Evolutionary conservation across 805 yeast species (phyloP), one percentile per base, ranked within the genome.

Genomic region (Wickerhamomyces pijperi): DNA sequence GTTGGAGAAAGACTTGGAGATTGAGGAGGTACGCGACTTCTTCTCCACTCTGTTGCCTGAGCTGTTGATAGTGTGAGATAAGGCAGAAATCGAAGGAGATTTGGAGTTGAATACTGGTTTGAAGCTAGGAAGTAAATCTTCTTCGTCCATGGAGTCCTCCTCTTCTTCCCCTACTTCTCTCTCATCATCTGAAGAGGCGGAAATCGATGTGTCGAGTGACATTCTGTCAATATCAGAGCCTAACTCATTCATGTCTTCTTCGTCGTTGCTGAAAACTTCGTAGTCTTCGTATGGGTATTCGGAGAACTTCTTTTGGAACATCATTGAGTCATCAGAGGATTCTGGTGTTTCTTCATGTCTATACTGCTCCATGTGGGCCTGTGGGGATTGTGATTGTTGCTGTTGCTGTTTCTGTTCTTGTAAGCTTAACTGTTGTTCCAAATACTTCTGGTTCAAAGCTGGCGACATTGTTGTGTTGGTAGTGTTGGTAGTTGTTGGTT

Each of bases 171-270:
- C n/a, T n/a, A n/a, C n/a, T n/a, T n/a, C n/a, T n/a, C n/a, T n/a
- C n/a, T n/a, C n/a, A n/a, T n/a, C n/a, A n/a, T n/a, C 35, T 13
- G 32, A 28, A 28, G 32, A 15, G 14, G n/a, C 16, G 32, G 32
- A 21, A 7, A 21, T 21, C 12, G 50, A 47, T 31, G 64, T 65
- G 28, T 62, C 62, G 34, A 64, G 46, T 34, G 64, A 65, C 51
- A 60, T 67, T 39, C 65, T 70, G 32, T 67, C 67, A 36, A 64
- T 64, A 41, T 67, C 70, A 5, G 61, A 64, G 38, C 63, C 64
- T 34, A 60, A 59, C 35, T 62, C 64, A 13, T 48, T 46, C 7
- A 48, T 45, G 32, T 48, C 52, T 25, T 37, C 41, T 13, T 42
- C 43, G 31, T 36, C 28, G 3, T 28, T 35, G 16, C 35, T 36